These are phyloP conservation scores for Eragrostis curvula DNA, from an alignment of 176 grass and related monocot species.

Conservation along the genomic window DNA sequence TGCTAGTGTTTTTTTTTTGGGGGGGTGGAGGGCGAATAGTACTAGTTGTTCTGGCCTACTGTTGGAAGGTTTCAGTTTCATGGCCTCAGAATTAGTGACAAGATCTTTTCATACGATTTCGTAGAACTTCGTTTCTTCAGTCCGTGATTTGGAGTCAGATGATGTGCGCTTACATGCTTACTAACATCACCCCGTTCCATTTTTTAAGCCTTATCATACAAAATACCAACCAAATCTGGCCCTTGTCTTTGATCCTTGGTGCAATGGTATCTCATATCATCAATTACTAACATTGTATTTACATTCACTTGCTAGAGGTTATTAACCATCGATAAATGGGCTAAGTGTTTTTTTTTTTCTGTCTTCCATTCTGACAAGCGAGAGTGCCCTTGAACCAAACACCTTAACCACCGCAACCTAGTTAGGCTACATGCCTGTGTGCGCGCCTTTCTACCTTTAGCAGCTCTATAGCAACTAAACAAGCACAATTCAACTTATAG, in stretches of 20 bases:
- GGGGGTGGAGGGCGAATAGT: too few species aligned
- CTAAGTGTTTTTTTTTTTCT: not conserved
- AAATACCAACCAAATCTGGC: not conserved
- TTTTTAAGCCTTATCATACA: not conserved
- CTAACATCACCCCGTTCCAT: not conserved
- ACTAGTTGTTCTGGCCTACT: not conserved
- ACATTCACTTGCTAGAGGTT: conserved; percentile 6
- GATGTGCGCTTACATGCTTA: not conserved
- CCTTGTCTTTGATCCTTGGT: not conserved
- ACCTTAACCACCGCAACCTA: not conserved
- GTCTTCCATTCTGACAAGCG: not conserved
- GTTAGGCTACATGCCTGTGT: not conserved
- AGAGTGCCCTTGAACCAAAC: not conserved
- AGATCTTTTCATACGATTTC: conserved; percentile 5
- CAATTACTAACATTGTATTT: conserved; percentile 3
- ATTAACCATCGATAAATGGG: not conserved
- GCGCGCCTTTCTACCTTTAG: conserved; percentile 10
- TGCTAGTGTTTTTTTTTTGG: too few species aligned
- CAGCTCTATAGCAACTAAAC: not conserved
- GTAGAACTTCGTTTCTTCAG: not conserved
- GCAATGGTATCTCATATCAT: not conserved
- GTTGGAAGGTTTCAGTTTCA: not conserved
- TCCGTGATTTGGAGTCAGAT: not conserved
- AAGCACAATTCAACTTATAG: not conserved
- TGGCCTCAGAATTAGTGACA: not conserved